Conservation (phyloP, 495 filamentous ascomycete genomes). For the Penicillium turbatum region DNA sequence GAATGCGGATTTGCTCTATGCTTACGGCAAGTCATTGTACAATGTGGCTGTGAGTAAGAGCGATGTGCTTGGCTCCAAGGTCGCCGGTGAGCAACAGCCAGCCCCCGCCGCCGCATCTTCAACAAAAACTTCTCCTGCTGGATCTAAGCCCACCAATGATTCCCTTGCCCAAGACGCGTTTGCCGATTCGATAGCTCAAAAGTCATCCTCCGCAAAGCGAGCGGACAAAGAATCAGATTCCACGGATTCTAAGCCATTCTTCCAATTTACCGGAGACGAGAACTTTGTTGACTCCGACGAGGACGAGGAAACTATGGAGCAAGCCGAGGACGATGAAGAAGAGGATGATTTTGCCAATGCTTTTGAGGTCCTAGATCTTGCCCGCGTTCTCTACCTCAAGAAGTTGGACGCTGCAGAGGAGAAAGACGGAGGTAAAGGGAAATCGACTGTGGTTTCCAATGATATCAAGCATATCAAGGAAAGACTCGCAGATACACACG, state of each 20-base stretch:
- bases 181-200: constrained; percentile 17
- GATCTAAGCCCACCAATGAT: constrained; percentile 13
- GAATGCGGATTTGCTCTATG: constrained; percentile 89
- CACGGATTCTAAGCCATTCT: constrained; percentile 62
- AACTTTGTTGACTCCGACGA: constrained; percentile 78
- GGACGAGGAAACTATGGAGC: constrained; percentile 49
- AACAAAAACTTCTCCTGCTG: constrained; percentile 14
- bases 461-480: constrained; percentile 65
- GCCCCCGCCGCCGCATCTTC: constrained; percentile 31
- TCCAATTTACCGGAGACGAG: constrained; percentile 92
- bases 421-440: constrained; percentile 37
- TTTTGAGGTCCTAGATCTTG: constrained; percentile 87
- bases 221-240: constrained; percentile 34
- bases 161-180: constrained; percentile 31
- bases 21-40: constrained; percentile 89
- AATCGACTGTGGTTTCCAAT: constrained; percentile 48
- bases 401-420: constrained; percentile 53
- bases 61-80: constrained; percentile 84
- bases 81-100: constrained; percentile 53
- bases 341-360: constrained; percentile 89
- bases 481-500: constrained; percentile 83
- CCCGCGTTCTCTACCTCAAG: constrained; percentile 71
- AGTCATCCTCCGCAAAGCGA: constrained; percentile 38
- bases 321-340: constrained; percentile 58
- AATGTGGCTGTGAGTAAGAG: constrained; percentile 90